Evolutionary conservation across 2,329 filamentous ascomycete species (phyloP).

Genomic region (Chaetomium strumarium): DNA sequence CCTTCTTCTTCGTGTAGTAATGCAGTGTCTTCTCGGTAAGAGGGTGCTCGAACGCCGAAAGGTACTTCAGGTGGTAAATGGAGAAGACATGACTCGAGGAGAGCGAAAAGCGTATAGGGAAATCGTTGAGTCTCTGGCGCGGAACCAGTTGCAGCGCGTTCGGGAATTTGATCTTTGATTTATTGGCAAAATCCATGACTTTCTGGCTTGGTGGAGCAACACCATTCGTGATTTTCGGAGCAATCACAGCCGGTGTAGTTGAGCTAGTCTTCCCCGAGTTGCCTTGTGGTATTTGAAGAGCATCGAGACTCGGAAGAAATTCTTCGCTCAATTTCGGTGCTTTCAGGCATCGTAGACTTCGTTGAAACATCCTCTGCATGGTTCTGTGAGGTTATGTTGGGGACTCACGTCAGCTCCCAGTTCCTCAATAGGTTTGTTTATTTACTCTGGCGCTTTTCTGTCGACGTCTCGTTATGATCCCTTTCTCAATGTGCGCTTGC

Average conservation of each 20-base stretch:
- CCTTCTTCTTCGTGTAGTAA: slow-evolving; percentile 11
- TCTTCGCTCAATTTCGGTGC: background rate
- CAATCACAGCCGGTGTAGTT: background rate
- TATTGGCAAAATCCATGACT: background rate
- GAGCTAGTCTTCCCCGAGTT: background rate
- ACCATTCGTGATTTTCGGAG: background rate
- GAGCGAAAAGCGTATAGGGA: slow-evolving; percentile 26
- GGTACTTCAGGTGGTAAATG: slow-evolving; percentile 30
- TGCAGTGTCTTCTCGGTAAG: slow-evolving; percentile 21
- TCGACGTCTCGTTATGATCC: too few species aligned
- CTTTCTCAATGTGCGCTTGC: too few species aligned
- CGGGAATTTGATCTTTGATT: background rate
- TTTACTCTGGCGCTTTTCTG: too few species aligned
- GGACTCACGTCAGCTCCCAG: too few species aligned
- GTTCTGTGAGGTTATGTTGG: too few species aligned
- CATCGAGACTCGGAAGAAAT: background rate
- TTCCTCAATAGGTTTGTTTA: too few species aligned
- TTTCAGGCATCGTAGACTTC: too few species aligned
- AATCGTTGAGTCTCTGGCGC: slow-evolving; percentile 15
- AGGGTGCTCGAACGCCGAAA: slow-evolving; percentile 31
- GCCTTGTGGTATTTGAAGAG: background rate
- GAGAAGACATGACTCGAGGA: slow-evolving; percentile 30
- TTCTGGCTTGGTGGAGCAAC: background rate
- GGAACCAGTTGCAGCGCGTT: background rate
- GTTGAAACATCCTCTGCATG: too few species aligned